Evolutionary conservation across 2,329 filamentous ascomycete species (phyloP), one percentile per base, ranked within the genome.

Genomic region (Fusarium marasasianum): DNA sequence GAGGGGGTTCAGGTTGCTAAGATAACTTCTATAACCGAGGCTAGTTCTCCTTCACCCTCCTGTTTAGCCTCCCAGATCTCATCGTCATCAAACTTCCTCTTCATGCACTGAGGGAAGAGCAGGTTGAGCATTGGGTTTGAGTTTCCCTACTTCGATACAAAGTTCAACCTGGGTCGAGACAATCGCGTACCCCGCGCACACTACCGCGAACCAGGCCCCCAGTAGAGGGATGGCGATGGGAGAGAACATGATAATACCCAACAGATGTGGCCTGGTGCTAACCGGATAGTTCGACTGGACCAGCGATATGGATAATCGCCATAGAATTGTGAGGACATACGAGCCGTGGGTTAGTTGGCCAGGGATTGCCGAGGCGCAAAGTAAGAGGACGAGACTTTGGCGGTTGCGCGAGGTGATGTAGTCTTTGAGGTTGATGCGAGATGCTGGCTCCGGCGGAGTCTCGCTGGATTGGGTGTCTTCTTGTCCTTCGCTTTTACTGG

Each of bases 71-170:
- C 20, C 26, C 5, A 48, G 45, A 15, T 48, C 14, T 29, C 9
- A 22, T 22, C 26, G 4, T 29, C 13, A 8, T 48, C 14, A 29
- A 29, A 22, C 18, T 22, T 48, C 13, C 26, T 22, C 45, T 29
- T 48, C 10, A 48, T 0, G 11, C 3, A 9, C 26, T 48, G 7
- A 6, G 8, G 1, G 9, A 22, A 29, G 9, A 48, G 4, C 18
- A 48, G 26, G 26, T 29, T 1, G 26, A 3, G 4, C 13, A 29
- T 29, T 29, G 10, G 26, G 45, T 29, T 48, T 3, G 13, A 47
- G 18, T 15, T 8, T 47, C 26, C 18, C 22, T 15, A 47, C 26
- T 5, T 29, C 45, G 45, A 2, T 6, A 11, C 13, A 47, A 47
- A 47, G 26, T 47, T 0, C 6, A 22, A 15, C 5, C 26, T 47